Conservation (phyloP, 1,284 basidiomycete genomes). For the Phellinidium pouzarii region DNA sequence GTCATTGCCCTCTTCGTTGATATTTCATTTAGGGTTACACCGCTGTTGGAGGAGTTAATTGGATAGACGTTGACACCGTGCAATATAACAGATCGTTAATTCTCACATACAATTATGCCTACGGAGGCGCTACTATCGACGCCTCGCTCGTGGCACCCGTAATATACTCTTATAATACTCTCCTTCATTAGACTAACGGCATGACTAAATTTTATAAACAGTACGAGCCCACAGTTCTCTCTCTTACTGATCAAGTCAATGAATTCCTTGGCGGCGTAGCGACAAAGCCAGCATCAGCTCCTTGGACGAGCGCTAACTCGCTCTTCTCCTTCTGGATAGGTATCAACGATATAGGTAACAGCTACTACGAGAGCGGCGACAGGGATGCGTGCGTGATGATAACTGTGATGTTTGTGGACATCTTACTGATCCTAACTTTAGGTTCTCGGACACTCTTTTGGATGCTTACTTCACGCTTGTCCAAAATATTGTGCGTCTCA, state of each 20-base stretch:
- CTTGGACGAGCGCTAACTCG: constrained; percentile 46
- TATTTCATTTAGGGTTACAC: constrained; percentile 38
- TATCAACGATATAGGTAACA: constrained; percentile 56
- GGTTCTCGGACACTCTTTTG: constrained; percentile 44
- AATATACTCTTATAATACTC: background rate
- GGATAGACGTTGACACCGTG: constrained; percentile 46
- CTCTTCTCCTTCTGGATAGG: constrained; percentile 58
- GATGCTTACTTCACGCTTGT: constrained; percentile 48
- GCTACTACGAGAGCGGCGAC: constrained; percentile 39
- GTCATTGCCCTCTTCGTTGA: background rate
- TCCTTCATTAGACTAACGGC: background rate
- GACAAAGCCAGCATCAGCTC: constrained; percentile 38
- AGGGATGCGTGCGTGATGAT: constrained; percentile 37
- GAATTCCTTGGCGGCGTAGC: constrained; percentile 40
- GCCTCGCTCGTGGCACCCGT: constrained; percentile 34
- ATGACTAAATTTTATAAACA: background rate
- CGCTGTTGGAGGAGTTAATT: constrained; percentile 50
- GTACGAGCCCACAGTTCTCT: constrained; percentile 41
- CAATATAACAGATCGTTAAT: constrained; percentile 45
- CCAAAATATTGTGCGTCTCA: constrained; percentile 43
- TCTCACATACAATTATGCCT: constrained; percentile 55
- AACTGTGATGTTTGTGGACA: background rate
- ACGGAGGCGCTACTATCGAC: constrained; percentile 55
- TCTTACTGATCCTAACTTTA: constrained; percentile 20
- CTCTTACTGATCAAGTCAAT: constrained; percentile 50